These are phyloP conservation scores for Scytalidium lignicola DNA, from an alignment of 2,329 filamentous ascomycete species.

Conservation along the genomic window DNA sequence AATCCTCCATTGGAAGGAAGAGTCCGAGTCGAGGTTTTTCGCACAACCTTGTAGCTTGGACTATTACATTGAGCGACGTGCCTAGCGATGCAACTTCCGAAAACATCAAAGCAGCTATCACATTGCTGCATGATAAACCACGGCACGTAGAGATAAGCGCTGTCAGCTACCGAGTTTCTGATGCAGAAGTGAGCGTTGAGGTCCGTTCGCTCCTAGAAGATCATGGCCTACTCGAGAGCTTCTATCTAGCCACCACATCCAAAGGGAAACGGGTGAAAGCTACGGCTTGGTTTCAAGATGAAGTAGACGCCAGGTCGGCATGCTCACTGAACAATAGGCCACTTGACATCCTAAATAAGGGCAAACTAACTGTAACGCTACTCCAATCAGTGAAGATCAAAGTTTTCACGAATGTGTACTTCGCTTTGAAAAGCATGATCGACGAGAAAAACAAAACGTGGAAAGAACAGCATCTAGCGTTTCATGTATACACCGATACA, in stretches of 20 bases:
- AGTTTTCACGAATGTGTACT: slow-evolving; percentile 5
- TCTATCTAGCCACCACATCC: slow-evolving; percentile 3
- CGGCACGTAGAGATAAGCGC: slow-evolving; percentile 12
- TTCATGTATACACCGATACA: slow-evolving; percentile 3
- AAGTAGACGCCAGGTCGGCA: slow-evolving; percentile 8
- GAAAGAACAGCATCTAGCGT: slow-evolving; percentile 1
- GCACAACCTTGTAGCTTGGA: slow-evolving; percentile 16
- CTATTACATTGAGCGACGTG: slow-evolving; percentile 17
- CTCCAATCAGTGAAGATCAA: slow-evolving; percentile 8
- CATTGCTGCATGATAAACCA: slow-evolving; percentile 8
- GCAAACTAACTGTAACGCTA: slow-evolving; percentile 7
- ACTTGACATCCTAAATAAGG: slow-evolving; percentile 4
- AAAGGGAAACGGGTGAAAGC: slow-evolving; percentile 8
- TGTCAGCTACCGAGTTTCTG: slow-evolving; percentile 10
- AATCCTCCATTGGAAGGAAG: slow-evolving; percentile 4
- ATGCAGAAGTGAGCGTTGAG: slow-evolving; percentile 12
- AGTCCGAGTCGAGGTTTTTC: slow-evolving; percentile 2
- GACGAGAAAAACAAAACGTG: slow-evolving; percentile 2
- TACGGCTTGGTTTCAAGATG: slow-evolving; percentile 8
- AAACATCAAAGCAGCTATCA: slow-evolving; percentile 14
- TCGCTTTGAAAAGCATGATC: slow-evolving; percentile 5
- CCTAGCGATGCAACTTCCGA: slow-evolving; percentile 10
- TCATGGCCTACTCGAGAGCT: slow-evolving; percentile 10
- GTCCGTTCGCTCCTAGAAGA: slow-evolving; percentile 11
- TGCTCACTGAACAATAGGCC: slow-evolving; percentile 5